Conservation (phyloP, 2,329 filamentous ascomycete species). For the Sclerotinia glacialis region DNA sequence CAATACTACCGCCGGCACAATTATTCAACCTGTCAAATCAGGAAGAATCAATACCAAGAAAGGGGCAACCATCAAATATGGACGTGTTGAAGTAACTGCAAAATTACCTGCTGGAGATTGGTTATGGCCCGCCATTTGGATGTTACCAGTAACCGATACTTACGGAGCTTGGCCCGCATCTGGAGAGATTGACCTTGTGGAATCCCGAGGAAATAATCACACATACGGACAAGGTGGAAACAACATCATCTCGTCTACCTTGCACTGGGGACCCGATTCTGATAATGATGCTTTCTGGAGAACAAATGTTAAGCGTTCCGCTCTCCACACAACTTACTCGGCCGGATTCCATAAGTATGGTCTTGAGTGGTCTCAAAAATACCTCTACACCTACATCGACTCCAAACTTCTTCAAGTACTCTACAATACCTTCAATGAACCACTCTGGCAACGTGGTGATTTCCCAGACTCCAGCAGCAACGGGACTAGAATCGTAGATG, state of each 20-base stretch:
- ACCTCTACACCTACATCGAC: slow-evolving; percentile 84
- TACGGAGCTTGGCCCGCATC: slow-evolving; percentile 78
- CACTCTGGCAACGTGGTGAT: slow-evolving; percentile 65
- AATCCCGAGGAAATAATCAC: slow-evolving; percentile 79
- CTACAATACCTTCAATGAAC: slow-evolving; percentile 69
- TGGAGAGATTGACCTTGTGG: slow-evolving; percentile 80
- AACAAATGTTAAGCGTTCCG: slow-evolving; percentile 73
- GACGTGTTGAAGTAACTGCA: slow-evolving; percentile 75
- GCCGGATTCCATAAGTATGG: slow-evolving; percentile 72
- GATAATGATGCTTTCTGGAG: slow-evolving; percentile 78
- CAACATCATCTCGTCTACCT: slow-evolving; percentile 73
- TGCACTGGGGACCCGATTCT: slow-evolving; percentile 77
- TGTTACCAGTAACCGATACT: slow-evolving; percentile 69
- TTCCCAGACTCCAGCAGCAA: slow-evolving; percentile 65
- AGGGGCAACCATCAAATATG: slow-evolving; percentile 71
- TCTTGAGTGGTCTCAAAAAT: slow-evolving; percentile 83
- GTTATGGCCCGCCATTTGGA: slow-evolving; percentile 92
- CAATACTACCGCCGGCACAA: slow-evolving; percentile 73
- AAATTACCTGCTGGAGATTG: slow-evolving; percentile 76
- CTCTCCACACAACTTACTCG: slow-evolving; percentile 72
- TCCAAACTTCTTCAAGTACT: slow-evolving; percentile 75
- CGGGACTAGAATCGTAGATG: slow-evolving; percentile 61
- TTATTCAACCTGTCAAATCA: slow-evolving; percentile 75
- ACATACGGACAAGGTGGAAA: slow-evolving; percentile 74
- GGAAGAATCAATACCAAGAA: slow-evolving; percentile 74